Percentiles rank a stretch among this genome's conserved stretches.
phyloP scores from a whole-genome alignment of 352 stramenopile species.

The Pythium grandisporangium region DNA sequence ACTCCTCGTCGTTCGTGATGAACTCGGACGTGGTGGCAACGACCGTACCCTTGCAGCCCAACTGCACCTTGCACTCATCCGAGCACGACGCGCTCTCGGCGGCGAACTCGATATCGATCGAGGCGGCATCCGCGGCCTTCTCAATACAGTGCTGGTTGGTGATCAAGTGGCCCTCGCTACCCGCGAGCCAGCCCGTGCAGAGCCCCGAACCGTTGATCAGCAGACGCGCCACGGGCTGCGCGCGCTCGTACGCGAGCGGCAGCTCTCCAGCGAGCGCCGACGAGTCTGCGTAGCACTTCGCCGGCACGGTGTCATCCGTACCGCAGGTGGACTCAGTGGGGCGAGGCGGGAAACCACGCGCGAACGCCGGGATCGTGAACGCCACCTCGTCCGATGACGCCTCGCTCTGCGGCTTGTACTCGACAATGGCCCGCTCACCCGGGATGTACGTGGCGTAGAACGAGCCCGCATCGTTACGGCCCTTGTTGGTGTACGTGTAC shows the following conservation, averaged over 20 bases:
- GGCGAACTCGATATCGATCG: slow-evolving; percentile 48
- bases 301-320: slow-evolving; percentile 29
- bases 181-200: slow-evolving; percentile 57
- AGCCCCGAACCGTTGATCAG: slow-evolving; percentile 36
- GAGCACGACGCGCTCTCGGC: slow-evolving; percentile 40
- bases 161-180: slow-evolving; percentile 54
- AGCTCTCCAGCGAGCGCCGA: slow-evolving; percentile 12
- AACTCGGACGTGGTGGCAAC: slow-evolving; percentile 34
- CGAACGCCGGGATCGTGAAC: slow-evolving; percentile 35
- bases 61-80: slow-evolving; percentile 25
- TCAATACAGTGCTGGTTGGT: slow-evolving; percentile 67
- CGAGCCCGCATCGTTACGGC: slow-evolving; percentile 16
- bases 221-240: slow-evolving; percentile 41
- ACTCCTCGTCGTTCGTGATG: slow-evolving; percentile 18
- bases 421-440: slow-evolving; percentile 26
- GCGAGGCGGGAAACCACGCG: slow-evolving; percentile 23
- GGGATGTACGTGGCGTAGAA: slow-evolving; percentile 42
- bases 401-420: slow-evolving; percentile 23
- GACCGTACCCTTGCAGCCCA: slow-evolving; percentile 34
- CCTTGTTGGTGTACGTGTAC: slow-evolving; percentile 27
- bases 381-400: slow-evolving; percentile 1
- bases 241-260: slow-evolving; percentile 26
- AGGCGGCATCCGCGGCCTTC: slow-evolving; percentile 10
- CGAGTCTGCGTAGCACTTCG: slow-evolving; percentile 32
- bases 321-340: slow-evolving; percentile 36